Evolutionary conservation across 768 basidiomycete species (phyloP).

Genomic region (Termitomyces sp.): DNA sequence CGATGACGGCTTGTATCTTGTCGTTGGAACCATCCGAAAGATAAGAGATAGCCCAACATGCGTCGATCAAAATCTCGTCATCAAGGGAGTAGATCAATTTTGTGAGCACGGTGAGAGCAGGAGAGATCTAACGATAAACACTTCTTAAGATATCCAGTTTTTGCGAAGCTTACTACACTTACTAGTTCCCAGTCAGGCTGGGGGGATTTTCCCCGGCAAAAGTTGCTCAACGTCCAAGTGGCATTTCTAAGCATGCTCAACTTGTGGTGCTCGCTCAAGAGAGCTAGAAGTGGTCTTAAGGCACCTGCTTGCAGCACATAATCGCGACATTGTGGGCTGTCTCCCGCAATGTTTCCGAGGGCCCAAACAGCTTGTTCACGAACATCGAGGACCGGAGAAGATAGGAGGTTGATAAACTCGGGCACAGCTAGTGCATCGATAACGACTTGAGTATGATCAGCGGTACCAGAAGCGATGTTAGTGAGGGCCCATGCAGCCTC

Average conservation of each 20-base stretch:
- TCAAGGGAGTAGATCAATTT: slow-evolving; percentile 99
- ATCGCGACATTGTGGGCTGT: slow-evolving; percentile 95
- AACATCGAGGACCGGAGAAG: slow-evolving; percentile 92
- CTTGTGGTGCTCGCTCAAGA: slow-evolving; percentile 96
- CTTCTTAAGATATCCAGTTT: slow-evolving; percentile 7
- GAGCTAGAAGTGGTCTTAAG: slow-evolving; percentile 81
- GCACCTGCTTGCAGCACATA: slow-evolving; percentile 94
- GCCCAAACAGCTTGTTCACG: slow-evolving; percentile 99
- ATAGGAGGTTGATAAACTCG: slow-evolving; percentile 93
- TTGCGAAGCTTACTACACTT: slow-evolving; percentile 27
- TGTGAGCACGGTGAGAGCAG: slow-evolving; percentile 92
- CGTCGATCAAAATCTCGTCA: slow-evolving; percentile 98
- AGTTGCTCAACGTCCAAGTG: slow-evolving; percentile 99
- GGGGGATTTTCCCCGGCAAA: slow-evolving; percentile 96
- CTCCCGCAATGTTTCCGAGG: slow-evolving; percentile 97
- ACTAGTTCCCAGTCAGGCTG: slow-evolving; percentile 98
- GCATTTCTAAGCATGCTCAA: slow-evolving; percentile 98
- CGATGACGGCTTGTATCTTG: slow-evolving; percentile 99
- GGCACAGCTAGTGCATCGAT: slow-evolving; percentile 93
- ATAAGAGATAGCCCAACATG: slow-evolving; percentile 99
- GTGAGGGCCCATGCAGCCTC: slow-evolving; percentile 98
- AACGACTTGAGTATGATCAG: slow-evolving; percentile 97
- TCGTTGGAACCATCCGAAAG: slow-evolving; percentile 98
- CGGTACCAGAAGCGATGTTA: slow-evolving; percentile 97
- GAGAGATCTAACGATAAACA: slow-evolving; percentile 69